phyloP scores from a whole-genome alignment of 495 filamentous ascomycete species.

The Aspergillus bertholletiae region DNA sequence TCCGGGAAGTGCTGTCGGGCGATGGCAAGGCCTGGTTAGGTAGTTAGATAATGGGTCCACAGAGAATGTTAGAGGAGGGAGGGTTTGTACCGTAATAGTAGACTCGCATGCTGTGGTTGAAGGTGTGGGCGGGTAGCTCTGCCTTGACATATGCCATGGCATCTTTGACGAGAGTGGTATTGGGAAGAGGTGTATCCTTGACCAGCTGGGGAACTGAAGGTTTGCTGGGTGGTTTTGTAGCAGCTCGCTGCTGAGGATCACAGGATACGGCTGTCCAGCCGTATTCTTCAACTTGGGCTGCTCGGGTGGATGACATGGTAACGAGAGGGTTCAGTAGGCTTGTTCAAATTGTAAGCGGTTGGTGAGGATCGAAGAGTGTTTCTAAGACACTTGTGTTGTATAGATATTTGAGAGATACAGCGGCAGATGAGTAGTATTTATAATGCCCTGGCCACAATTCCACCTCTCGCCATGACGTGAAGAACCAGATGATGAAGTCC shows the following conservation, averaged over 20 bases:
- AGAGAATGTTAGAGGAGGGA: neutral
- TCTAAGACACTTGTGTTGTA: too few relatives aligned
- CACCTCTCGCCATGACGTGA: too few relatives aligned
- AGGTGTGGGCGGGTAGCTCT: slow-evolving; percentile 43
- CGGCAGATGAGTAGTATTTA: neutral
- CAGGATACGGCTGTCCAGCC: neutral
- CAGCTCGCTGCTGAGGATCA: neutral
- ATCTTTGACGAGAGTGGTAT: slow-evolving; percentile 11
- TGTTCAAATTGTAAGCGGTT: too few relatives aligned
- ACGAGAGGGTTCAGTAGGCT: neutral
- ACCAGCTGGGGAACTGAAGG: neutral
- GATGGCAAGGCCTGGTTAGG: slow-evolving; percentile 21
- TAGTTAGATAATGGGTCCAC: neutral
- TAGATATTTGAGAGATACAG: neutral
- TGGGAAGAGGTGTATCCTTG: neutral
- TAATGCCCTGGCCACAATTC: too few relatives aligned
- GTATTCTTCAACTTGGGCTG: neutral
- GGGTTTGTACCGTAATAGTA: slow-evolving; percentile 57
- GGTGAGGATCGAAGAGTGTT: too few relatives aligned
- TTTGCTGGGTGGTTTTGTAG: neutral
- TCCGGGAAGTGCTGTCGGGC: slow-evolving; percentile 25
- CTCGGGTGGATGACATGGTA: neutral
- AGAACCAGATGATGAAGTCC: neutral
- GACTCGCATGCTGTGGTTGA: slow-evolving; percentile 73
- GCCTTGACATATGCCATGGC: slow-evolving; percentile 20